Percentiles rank a stretch among this genome's conserved stretches.
Conservation (phyloP, 2,329 filamentous ascomycete genomes). For the Talaromyces sp. region DNA sequence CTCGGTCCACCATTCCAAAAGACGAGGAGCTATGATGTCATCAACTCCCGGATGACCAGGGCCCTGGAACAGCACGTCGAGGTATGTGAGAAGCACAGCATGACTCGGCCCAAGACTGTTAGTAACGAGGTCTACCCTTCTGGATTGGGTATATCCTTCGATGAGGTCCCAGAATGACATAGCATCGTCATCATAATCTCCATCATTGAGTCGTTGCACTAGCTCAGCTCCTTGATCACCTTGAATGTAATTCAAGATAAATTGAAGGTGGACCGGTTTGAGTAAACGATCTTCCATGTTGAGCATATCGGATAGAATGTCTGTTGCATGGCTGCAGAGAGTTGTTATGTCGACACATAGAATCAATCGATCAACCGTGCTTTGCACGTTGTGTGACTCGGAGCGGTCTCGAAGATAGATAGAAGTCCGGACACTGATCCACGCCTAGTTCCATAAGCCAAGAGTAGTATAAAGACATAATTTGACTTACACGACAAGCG, state of each 20-base stretch:
- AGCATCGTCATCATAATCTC: constrained; percentile 39
- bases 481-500: constrained; percentile 36
- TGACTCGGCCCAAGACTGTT: constrained; percentile 33
- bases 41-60: constrained; percentile 44
- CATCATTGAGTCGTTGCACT: constrained; percentile 34
- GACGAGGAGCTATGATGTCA: constrained; percentile 37
- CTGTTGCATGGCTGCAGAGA: constrained; percentile 34
- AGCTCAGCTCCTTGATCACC: constrained; percentile 35
- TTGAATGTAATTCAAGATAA: constrained; percentile 36
- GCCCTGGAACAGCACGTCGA: constrained; percentile 41
- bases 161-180: constrained; percentile 44
- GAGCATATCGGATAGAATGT: constrained; percentile 37
- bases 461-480: neutral
- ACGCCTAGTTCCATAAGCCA: constrained; percentile 29
- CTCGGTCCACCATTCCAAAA: constrained; percentile 46
- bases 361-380: constrained; percentile 28
- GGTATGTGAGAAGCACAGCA: constrained; percentile 35
- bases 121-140: constrained; percentile 34
- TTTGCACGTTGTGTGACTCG: constrained; percentile 24
- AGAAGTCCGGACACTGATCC: constrained; percentile 34
- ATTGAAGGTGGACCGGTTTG: constrained; percentile 28
- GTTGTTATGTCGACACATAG: constrained; percentile 28
- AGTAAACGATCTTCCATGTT: constrained; percentile 31
- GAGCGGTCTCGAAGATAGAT: constrained; percentile 27
- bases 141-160: constrained; percentile 36